Evolutionary conservation across 139 green algal genomes (phyloP).

Genomic region (Raphidocelis subcapitata): DNA sequence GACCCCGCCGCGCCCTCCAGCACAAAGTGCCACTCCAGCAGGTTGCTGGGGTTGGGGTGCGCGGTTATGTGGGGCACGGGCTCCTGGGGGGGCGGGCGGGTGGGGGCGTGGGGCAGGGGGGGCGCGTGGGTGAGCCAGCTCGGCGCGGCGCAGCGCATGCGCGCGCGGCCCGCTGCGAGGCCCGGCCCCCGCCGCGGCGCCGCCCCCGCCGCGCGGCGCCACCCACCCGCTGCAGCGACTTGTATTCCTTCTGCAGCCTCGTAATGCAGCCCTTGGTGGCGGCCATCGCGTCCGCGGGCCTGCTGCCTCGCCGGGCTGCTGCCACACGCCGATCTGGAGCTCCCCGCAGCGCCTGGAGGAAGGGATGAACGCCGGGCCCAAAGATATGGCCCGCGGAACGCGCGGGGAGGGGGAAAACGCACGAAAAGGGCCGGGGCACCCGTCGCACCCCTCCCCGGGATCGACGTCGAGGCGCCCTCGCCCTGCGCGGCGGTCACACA

Average conservation of each 20-base stretch:
- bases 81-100: conserved; percentile 53
- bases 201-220: not conserved
- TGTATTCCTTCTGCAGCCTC: conserved; percentile 85
- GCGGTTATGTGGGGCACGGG: conserved; percentile 75
- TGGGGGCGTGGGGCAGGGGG: not conserved
- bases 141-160: not conserved
- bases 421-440: too few species aligned
- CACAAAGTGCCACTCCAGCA: conserved; percentile 87
- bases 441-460: too few species aligned
- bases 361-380: too few species aligned
- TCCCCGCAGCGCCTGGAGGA: too few species aligned
- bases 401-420: too few species aligned
- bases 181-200: not conserved
- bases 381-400: too few species aligned
- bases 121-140: not conserved
- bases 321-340: too few species aligned
- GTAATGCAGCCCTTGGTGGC: conserved; percentile 63
- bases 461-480: too few species aligned
- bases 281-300: too few species aligned
- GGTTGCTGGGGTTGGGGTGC: conserved; percentile 69
- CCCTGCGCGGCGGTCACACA: too few species aligned
- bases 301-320: too few species aligned
- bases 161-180: not conserved
- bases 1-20: conserved; percentile 62
- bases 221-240: conserved; percentile 59